These are phyloP conservation scores for Talaromyces sp. DNA, from an alignment of 2,329 filamentous ascomycete species.

Conservation along the genomic window DNA sequence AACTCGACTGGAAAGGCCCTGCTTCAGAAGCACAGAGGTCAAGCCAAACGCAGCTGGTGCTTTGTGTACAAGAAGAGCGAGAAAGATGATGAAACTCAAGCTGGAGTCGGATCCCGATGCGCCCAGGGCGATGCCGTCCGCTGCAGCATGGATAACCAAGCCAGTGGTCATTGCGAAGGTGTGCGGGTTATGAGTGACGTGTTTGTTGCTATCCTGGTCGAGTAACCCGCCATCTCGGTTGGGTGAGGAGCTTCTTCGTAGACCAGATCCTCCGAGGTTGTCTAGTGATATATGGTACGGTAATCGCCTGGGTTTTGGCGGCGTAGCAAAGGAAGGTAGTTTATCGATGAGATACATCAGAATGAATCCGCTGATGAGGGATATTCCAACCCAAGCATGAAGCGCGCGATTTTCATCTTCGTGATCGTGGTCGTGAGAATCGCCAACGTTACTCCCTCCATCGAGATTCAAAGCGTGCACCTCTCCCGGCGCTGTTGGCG, in stretches of 20 bases:
- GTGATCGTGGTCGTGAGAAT: constrained; percentile 27
- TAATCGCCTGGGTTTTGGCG: constrained; percentile 61
- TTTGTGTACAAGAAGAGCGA: constrained; percentile 97
- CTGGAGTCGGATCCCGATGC: constrained; percentile 78
- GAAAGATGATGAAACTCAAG: constrained; percentile 85
- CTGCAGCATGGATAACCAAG: constrained; percentile 91
- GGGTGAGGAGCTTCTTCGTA: constrained; percentile 43
- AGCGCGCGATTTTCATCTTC: constrained; percentile 50
- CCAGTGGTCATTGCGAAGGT: constrained; percentile 82
- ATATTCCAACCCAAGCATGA: constrained; percentile 79
- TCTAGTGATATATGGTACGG: constrained; percentile 86
- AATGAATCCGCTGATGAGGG: constrained; percentile 82
- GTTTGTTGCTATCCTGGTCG: constrained; percentile 29
- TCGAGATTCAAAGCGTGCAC: constrained; percentile 10
- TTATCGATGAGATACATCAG: constrained; percentile 96
- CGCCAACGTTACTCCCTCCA: constrained; percentile 25
- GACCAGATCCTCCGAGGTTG: constrained; percentile 64
- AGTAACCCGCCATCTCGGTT: constrained; percentile 39
- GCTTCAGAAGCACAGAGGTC: constrained; percentile 83
- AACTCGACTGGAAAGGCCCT: constrained; percentile 82
- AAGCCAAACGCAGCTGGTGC: constrained; percentile 92
- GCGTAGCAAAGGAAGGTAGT: constrained; percentile 69
- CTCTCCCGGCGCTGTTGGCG: constrained; percentile 10
- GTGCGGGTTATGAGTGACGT: constrained; percentile 40
- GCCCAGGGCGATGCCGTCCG: constrained; percentile 92